A percentile compares a stretch with the other conserved stretches of the same genome.
Conservation (phyloP, 495 filamentous ascomycete genomes). For the Niebla homalea region DNA sequence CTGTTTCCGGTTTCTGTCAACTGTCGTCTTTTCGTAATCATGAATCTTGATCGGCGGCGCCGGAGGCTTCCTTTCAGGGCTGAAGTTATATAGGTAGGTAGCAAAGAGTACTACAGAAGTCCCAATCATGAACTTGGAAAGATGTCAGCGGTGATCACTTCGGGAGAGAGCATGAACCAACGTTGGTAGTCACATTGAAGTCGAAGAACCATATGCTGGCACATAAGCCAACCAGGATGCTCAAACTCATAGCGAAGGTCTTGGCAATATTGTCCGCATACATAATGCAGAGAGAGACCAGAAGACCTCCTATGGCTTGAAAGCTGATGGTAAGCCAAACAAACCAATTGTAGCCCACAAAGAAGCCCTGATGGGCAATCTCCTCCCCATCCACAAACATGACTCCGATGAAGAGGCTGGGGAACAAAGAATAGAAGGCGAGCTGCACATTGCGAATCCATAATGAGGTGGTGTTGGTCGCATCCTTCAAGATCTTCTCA, state of each 20-base stretch:
- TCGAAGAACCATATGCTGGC: slow-evolving; percentile 78
- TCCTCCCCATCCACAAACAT: slow-evolving; percentile 73
- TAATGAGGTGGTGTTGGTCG: slow-evolving; percentile 51
- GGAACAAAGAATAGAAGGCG: slow-evolving; percentile 80
- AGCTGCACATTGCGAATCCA: slow-evolving; percentile 95
- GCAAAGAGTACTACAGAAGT: slow-evolving; percentile 62
- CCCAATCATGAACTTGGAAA: slow-evolving; percentile 64
- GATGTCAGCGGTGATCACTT: slow-evolving; percentile 10
- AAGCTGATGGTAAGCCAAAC: slow-evolving; percentile 77
- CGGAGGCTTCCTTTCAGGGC: slow-evolving; percentile 33
- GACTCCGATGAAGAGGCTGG: slow-evolving; percentile 74
- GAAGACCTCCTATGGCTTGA: slow-evolving; percentile 71
- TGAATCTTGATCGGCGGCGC: slow-evolving; percentile 66
- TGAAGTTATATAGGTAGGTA: slow-evolving; percentile 58
- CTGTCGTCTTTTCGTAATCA: slow-evolving; percentile 58
- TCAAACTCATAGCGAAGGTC: slow-evolving; percentile 84
- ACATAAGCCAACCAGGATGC: slow-evolving; percentile 70
- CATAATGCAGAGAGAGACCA: slow-evolving; percentile 73
- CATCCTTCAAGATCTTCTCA: slow-evolving; percentile 86
- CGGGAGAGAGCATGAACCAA: slow-evolving; percentile 35
- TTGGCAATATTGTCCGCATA: slow-evolving; percentile 81
- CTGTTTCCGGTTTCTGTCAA: slow-evolving; percentile 27
- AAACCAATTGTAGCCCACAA: slow-evolving; percentile 81
- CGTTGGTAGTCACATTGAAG: slow-evolving; percentile 53
- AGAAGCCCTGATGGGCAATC: slow-evolving; percentile 75